Base-by-base conservation (phyloP, 331 rosid genomes). In the Cydonia oblonga region DNA sequence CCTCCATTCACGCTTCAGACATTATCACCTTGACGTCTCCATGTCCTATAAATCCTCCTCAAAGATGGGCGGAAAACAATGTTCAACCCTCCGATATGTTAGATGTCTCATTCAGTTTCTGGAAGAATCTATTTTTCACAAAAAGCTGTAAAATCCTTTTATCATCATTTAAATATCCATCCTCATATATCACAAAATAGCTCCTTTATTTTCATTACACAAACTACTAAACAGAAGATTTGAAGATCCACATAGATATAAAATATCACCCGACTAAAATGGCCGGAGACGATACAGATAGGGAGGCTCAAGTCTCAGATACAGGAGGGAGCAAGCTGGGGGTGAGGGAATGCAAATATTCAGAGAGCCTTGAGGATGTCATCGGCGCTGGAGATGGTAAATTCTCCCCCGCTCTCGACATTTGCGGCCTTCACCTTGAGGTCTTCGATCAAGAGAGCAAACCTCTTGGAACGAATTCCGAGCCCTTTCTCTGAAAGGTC, bases 331-430 rank as follows among this genome's bases (percentile, higher is more conserved):
- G 52, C 66, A 9, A 23, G 16, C 28, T 25, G 9, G 69, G 29
- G 30, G 14, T 38, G 38, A 29, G 18, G 12, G 65, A 7, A 18
- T 4, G 60, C 8, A 49, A 23, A 46, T 57, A 75, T 71, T 92
- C 80, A 91, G 25, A 88, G 98, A 70, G 92, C 96, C 84, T 87
- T 89, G 81, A 93, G 85, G 84, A 93, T 89, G 12, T 93, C 96
- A 9, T 93, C 98, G 16, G 96, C 96, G 70, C 98, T 71, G 28
- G 98, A 91, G 84, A 93, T 52, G 0, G 96, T 85, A 79, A 85
- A 93, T 58, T 89, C 98, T 72, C 98, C 98, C 14, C 81, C 96
- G 25, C 65, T 24, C 75, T 93, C 98, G 64, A 93, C 35, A 70
- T 93, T 93, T 49, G 98, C 88, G 72, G 83, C 88, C 90, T 84